phyloP scores from a whole-genome alignment of 2,329 filamentous ascomycete species.

The Teratosphaeria viscida region DNA sequence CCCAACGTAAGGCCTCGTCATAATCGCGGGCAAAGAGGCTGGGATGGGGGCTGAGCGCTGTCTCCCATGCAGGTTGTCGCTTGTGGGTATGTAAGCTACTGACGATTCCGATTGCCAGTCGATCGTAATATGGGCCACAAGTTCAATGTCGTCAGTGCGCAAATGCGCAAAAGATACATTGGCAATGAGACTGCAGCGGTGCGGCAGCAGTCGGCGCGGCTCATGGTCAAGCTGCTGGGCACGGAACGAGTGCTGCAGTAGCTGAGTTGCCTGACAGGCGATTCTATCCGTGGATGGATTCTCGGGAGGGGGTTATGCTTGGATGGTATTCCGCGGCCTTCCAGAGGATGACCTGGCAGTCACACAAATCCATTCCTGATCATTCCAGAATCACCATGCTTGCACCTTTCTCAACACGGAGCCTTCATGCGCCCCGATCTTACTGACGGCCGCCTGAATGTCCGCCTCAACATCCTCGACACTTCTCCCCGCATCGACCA shows the following conservation, averaged over 20 bases:
- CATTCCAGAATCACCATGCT: background rate
- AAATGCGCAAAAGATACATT: too few relatives aligned
- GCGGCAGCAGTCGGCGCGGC: too few relatives aligned
- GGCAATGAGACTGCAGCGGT: too few relatives aligned
- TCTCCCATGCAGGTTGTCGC: too few relatives aligned
- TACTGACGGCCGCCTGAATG: slow-evolving; percentile 8
- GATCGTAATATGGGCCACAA: too few relatives aligned
- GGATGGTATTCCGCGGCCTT: background rate
- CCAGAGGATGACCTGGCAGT: background rate
- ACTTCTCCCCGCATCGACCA: slow-evolving; percentile 44
- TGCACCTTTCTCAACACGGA: slow-evolving; percentile 1
- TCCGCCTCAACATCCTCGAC: slow-evolving; percentile 40
- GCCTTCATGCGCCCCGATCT: background rate
- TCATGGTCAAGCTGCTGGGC: too few relatives aligned
- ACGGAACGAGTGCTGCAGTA: too few relatives aligned
- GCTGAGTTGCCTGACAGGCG: too few relatives aligned
- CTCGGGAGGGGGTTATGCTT: background rate
- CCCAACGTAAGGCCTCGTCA: background rate
- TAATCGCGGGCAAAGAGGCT: background rate
- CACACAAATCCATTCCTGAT: background rate
- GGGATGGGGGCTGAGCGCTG: too few relatives aligned
- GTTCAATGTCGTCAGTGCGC: too few relatives aligned
- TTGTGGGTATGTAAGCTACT: too few relatives aligned
- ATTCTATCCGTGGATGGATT: background rate
- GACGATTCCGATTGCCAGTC: too few relatives aligned